Evolutionary conservation across 208 protist genomes (phyloP), one percentile per base, ranked within the genome.

Genomic region (Polymyxa betae): DNA sequence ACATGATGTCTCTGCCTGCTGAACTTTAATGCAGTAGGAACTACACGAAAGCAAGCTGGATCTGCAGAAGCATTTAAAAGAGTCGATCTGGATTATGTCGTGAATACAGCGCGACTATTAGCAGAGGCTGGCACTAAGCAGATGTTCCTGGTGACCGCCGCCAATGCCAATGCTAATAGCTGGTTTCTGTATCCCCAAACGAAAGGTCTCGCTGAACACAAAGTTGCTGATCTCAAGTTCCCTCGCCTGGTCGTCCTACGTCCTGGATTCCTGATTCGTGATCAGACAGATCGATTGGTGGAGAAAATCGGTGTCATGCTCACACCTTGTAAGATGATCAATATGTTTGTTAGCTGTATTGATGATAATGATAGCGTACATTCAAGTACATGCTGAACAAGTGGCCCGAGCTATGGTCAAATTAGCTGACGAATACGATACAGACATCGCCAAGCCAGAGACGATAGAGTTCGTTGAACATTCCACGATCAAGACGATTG

Each of bases 171-270:
- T 29, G 54, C 54, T 16, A 66, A 66, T 29, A 66, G 54, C 54
- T 66, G 54, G 54, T 66, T 66, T 29, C 54, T 66, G 54, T 66
- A 66, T 29, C 54, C 54, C 20, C 54, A 66, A 29, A 66, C 54
- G 54, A 66, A 66, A 66, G 54, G 54, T 29, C 54, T 66, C 29
- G 54, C 54, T 16, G 54, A 66, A 29, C 54, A 66, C 20, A 16
- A 29, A 16, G 20, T 66, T 29, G 29, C 29, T 29, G 54, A 66
- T 29, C 29, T 66, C 20, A 29, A 29, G 29, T 66, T 66, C 54
- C 54, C 54, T 29, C 54, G 54, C 29, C 54, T 66, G 54, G 54
- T 66, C 54, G 29, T 66, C 54, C 16, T 66, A 29, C 54, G 54
- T 29, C 54, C 54, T 29, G 29, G 16, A 29, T 29, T 66, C 20